These are phyloP conservation scores for Fusarium protoensiforme DNA, from an alignment of 2,329 filamentous ascomycete species.

Conservation along the genomic window DNA sequence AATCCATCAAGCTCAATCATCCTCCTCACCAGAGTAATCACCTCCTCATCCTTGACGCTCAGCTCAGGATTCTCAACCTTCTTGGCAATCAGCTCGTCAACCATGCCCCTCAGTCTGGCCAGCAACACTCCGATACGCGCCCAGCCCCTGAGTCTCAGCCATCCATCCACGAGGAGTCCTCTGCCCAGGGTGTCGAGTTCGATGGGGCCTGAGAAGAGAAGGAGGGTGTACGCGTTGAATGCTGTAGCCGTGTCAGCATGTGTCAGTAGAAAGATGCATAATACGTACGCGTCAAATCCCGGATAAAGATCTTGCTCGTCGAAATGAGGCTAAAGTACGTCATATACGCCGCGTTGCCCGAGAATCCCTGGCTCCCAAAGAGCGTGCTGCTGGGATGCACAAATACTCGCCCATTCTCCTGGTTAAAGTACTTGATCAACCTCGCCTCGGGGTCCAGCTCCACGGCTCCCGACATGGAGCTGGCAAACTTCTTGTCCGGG, in stretches of 20 bases:
- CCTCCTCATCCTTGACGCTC: conserved; percentile 68
- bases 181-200: conserved; percentile 87
- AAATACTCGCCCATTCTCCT: conserved; percentile 88
- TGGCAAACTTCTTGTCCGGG: conserved; percentile 94
- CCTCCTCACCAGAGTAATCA: conserved; percentile 81
- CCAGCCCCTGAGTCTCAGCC: conserved; percentile 89
- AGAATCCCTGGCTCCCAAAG: conserved; percentile 84
- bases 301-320: conserved; percentile 90
- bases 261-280: not conserved
- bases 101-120: conserved; percentile 82
- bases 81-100: conserved; percentile 84
- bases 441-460: conserved; percentile 92
- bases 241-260: conserved; percentile 58
- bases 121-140: conserved; percentile 93
- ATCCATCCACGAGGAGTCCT: conserved; percentile 90
- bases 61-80: conserved; percentile 81
- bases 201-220: conserved; percentile 89
- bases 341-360: conserved; percentile 80
- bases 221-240: conserved; percentile 88
- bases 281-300: conserved; percentile 85
- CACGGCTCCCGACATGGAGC: conserved; percentile 87
- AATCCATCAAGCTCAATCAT: conserved; percentile 91
- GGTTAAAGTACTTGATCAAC: conserved; percentile 92
- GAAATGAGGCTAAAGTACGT: conserved; percentile 93
- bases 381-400: conserved; percentile 90